phyloP scores from a whole-genome alignment of 2,329 filamentous ascomycete species.

The Colletotrichum viniferum region DNA sequence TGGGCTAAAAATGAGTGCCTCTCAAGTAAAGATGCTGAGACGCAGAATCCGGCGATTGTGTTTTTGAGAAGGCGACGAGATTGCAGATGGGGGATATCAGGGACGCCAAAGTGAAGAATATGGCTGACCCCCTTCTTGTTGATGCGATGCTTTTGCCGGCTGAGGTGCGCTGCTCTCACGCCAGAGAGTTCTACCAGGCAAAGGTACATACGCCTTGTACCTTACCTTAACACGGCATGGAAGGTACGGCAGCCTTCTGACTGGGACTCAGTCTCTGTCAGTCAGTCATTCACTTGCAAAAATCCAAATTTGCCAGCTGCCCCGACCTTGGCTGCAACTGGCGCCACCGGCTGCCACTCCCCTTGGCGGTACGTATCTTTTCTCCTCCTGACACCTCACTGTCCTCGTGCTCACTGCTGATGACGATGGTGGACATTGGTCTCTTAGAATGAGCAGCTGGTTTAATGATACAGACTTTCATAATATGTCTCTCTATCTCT shows the following conservation, averaged over 20 bases:
- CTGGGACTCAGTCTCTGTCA: neutral
- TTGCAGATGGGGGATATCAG: neutral
- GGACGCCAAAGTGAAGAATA: neutral
- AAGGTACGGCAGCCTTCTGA: neutral
- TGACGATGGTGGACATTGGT: neutral
- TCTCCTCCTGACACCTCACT: neutral
- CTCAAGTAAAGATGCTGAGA: neutral
- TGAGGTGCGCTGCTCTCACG: neutral
- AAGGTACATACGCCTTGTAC: neutral
- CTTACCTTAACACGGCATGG: neutral
- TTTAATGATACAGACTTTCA: neutral
- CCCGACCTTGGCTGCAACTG: neutral
- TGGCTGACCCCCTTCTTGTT: conserved; percentile 17
- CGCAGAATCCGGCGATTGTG: neutral
- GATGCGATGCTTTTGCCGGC: neutral
- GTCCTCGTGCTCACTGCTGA: neutral
- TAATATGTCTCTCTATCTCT: neutral
- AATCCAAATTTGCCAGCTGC: neutral
- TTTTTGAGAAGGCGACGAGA: neutral
- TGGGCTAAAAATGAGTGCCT: neutral
- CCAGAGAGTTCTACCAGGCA: neutral
- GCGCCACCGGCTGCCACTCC: neutral
- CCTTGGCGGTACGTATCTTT: neutral
- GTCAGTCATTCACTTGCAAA: neutral
- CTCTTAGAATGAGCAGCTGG: neutral